phyloP scores from a whole-genome alignment of 495 filamentous ascomycete genomes.

The Podospora appendiculata region DNA sequence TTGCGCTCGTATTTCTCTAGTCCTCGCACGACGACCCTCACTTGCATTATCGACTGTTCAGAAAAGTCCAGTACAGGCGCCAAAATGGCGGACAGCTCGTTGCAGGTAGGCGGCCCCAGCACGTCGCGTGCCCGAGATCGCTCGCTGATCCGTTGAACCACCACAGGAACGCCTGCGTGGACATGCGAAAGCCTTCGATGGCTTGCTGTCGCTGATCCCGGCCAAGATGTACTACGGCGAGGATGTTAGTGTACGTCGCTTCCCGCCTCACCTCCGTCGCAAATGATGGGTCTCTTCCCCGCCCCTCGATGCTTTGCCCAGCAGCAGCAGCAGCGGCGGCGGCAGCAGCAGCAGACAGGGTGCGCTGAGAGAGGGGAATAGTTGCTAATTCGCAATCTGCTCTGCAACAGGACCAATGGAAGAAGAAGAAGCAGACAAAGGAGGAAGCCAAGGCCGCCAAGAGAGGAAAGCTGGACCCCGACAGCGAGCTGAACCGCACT shows the following conservation, averaged over 20 bases:
- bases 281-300: background rate
- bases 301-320: slow-evolving; percentile 8
- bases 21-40: no score
- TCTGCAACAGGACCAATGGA: slow-evolving; percentile 66
- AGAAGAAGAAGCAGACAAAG: slow-evolving; percentile 81
- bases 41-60: no score
- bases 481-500: slow-evolving; percentile 58
- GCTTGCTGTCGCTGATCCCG: slow-evolving; percentile 84
- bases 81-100: slow-evolving; percentile 19
- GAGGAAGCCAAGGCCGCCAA: slow-evolving; percentile 69
- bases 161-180: slow-evolving; percentile 73
- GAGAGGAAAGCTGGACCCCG: slow-evolving; percentile 78
- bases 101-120: slow-evolving; percentile 19
- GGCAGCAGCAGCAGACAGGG: background rate
- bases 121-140: background rate
- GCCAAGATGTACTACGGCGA: slow-evolving; percentile 88
- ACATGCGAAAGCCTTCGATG: slow-evolving; percentile 83
- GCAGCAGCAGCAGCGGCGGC: background rate
- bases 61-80: background rate
- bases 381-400: slow-evolving; percentile 10
- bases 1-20: background rate
- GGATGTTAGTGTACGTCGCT: slow-evolving; percentile 69
- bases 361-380: no score
- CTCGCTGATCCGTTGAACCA: slow-evolving; percentile 5
- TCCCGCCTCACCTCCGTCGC: background rate